These are phyloP conservation scores for Decorospora gaudefroyi DNA, from an alignment of 2,329 filamentous ascomycete species.

Conservation along the genomic window DNA sequence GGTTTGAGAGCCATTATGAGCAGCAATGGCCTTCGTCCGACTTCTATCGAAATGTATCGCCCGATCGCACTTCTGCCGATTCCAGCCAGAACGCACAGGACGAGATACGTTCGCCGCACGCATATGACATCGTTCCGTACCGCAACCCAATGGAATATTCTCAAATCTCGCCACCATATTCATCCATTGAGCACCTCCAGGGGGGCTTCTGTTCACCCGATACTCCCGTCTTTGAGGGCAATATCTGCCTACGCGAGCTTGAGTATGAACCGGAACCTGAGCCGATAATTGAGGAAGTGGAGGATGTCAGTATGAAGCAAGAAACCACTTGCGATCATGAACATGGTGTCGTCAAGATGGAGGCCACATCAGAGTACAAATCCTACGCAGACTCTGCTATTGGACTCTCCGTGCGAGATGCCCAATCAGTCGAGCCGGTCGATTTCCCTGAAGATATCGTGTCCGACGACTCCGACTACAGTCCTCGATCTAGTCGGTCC, in stretches of 20 bases:
- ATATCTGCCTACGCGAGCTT: conserved; percentile 38
- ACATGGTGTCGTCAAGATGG: conserved; percentile 21
- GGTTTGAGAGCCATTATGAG: conserved; percentile 23
- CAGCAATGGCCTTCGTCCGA: conserved; percentile 31
- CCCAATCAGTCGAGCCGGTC: conserved; percentile 46
- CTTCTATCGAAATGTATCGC: conserved; percentile 36
- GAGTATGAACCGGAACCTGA: conserved; percentile 41
- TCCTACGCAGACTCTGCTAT: conserved; percentile 36
- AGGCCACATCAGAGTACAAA: conserved; percentile 17
- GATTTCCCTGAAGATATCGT: conserved; percentile 34
- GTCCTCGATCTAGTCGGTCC: conserved; percentile 25
- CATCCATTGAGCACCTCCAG: conserved; percentile 21
- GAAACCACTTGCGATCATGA: conserved; percentile 28
- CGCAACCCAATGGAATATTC: conserved; percentile 26
- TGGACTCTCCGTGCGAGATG: conserved; percentile 37
- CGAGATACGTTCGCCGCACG: conserved; percentile 36
- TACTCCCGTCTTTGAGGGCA: conserved; percentile 16
- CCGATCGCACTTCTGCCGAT: conserved; percentile 42
- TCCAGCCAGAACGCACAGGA: conserved; percentile 41
- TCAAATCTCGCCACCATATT: conserved; percentile 26
- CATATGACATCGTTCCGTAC: conserved; percentile 23
- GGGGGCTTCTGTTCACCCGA: conserved; percentile 21
- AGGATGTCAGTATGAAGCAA: conserved; percentile 29
- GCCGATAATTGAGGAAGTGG: conserved; percentile 30
- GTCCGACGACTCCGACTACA: conserved; percentile 47